A percentile compares a stretch with the other conserved stretches of the same genome.
phyloP scores from a whole-genome alignment of 73 alveolate species.

The Paramecium caudatum region DNA sequence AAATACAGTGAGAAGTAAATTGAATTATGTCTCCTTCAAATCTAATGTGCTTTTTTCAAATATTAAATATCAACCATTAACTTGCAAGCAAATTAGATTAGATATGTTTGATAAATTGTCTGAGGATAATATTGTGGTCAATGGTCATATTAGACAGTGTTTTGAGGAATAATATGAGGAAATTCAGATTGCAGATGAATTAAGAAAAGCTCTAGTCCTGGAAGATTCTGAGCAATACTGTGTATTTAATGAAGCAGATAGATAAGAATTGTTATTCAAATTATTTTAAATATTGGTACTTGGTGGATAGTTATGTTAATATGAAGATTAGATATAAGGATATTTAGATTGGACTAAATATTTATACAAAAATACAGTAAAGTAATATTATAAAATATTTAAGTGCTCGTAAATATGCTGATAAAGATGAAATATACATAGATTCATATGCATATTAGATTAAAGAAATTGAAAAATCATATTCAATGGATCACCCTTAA shows the following conservation, averaged over 20 bases:
- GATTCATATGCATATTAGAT: constrained; percentile 50
- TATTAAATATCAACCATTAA: constrained; percentile 3
- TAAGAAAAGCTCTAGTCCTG: constrained; percentile 3
- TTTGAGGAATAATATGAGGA: constrained; percentile 60
- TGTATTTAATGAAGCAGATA: constrained; percentile 45
- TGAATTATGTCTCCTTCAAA: constrained; percentile 6
- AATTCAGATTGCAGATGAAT: constrained; percentile 15
- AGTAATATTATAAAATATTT: background rate
- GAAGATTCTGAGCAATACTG: constrained; percentile 64
- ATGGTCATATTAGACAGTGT: constrained; percentile 21
- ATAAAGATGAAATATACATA: constrained; percentile 55
- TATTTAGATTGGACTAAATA: constrained; percentile 65
- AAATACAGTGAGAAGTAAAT: constrained; percentile 11
- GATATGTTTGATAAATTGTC: constrained; percentile 56
- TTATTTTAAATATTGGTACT: constrained; percentile 33
- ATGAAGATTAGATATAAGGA: constrained; percentile 47
- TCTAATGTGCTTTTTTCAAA: background rate
- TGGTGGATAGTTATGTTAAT: constrained; percentile 62
- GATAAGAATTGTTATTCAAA: constrained; percentile 59
- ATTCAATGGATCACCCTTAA: constrained; percentile 33
- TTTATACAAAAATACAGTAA: constrained; percentile 46
- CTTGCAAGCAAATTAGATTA: constrained; percentile 2
- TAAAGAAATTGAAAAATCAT: background rate
- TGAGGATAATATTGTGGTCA: constrained; percentile 23
- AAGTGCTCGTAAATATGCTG: constrained; percentile 57